A percentile compares a stretch with the other conserved stretches of the same genome.
Evolutionary conservation across 2,329 filamentous ascomycete species (phyloP).

Genomic region (Fusarium haematococcum): DNA sequence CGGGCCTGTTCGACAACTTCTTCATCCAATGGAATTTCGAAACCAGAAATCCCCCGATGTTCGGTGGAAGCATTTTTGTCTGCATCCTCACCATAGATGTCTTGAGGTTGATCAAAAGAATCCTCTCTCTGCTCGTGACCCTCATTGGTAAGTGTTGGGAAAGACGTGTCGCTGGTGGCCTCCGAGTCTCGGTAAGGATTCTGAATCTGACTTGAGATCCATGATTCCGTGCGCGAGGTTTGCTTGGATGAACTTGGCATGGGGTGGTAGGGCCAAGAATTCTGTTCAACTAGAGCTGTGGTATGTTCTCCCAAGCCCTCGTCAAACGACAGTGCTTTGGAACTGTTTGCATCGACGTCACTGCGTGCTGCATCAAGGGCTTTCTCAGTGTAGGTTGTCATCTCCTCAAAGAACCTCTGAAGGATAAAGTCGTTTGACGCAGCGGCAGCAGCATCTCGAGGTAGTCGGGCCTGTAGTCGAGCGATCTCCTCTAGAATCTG

Average conservation of each 20-base stretch:
- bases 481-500: slow-evolving; percentile 16
- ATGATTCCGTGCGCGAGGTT: not conserved
- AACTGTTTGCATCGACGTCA: not conserved
- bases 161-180: not conserved
- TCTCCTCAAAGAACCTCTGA: slow-evolving; percentile 14
- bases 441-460: not conserved
- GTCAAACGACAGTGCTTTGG: not conserved
- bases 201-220: not conserved
- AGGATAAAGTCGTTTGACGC: slow-evolving; percentile 9
- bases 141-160: not conserved
- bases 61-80: not conserved
- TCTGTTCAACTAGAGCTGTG: not conserved
- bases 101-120: not conserved
- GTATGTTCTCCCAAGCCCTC: not conserved
- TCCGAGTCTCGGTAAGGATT: not conserved
- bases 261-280: not conserved
- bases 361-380: not conserved
- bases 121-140: not conserved
- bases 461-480: slow-evolving; percentile 4
- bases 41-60: not conserved
- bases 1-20: no score
- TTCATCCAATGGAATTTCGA: not conserved
- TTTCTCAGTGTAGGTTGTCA: slow-evolving; percentile 17
- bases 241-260: not conserved
- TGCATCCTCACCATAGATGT: not conserved